Conservation (phyloP, 495 filamentous ascomycete species). For the Barbatosphaeria neglecta region DNA sequence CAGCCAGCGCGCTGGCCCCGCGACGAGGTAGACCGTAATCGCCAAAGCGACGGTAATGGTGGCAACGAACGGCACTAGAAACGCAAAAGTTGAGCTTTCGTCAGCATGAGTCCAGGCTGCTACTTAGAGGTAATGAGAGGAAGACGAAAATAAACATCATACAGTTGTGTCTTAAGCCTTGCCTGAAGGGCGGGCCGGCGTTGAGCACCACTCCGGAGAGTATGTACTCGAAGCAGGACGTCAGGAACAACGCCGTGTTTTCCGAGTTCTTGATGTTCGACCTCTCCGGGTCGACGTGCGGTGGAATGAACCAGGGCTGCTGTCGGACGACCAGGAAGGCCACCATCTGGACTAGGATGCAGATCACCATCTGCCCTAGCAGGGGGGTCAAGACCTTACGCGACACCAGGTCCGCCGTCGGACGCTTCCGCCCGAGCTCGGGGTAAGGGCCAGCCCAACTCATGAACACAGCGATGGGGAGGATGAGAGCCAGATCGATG, state of each 20-base stretch:
- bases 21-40: constrained; percentile 65
- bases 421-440: constrained; percentile 66
- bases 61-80: constrained; percentile 64
- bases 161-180: constrained; percentile 71
- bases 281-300: constrained; percentile 58
- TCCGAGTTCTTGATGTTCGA: constrained; percentile 83
- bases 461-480: constrained; percentile 98
- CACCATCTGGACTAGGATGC: constrained; percentile 64
- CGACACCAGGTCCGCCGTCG: constrained; percentile 86
- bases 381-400: constrained; percentile 86
- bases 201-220: constrained; percentile 78
- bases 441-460: constrained; percentile 85
- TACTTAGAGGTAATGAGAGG: too few relatives aligned
- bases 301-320: constrained; percentile 82
- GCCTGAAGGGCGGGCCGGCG: constrained; percentile 79
- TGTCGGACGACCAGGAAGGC: constrained; percentile 58
- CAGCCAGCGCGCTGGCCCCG: constrained; percentile 58
- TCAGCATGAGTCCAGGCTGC: too few relatives aligned
- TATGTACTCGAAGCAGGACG: constrained; percentile 92
- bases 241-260: constrained; percentile 79
- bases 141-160: constrained; percentile 16
- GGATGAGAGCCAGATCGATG: constrained; percentile 84
- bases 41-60: constrained; percentile 57
- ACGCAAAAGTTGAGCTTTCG: constrained; percentile 1
- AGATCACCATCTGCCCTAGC: constrained; percentile 77